Evolutionary conservation across 495 filamentous ascomycete genomes (phyloP), one percentile per base, ranked within the genome.

Genomic region (Filosporella fistucella): DNA sequence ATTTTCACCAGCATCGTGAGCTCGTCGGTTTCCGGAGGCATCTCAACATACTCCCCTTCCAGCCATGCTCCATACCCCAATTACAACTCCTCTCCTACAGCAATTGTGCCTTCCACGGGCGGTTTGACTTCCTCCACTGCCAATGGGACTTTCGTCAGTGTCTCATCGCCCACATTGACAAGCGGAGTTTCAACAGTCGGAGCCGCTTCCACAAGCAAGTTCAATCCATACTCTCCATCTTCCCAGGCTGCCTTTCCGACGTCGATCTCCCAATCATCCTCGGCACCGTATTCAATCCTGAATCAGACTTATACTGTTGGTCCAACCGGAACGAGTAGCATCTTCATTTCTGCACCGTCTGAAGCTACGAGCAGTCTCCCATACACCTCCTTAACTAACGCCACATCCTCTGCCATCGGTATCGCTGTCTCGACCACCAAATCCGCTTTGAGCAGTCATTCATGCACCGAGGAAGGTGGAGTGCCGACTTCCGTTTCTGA

Each of bases 61-160:
- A n/a, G n/a, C n/a, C n/a, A n/a, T n/a, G n/a, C n/a, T 23, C 43
- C 30, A 23, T 49, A 49, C 18, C 36, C 46, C 4, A 36, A 35
- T 21, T 46, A 23, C 14, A 49, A 49, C 25, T 16, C 30, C 4
- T 40, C 33, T 13, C 14, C n/a, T 9, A 14, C 20, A 4, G 18
- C 16, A 18, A 24, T 30, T 22, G 24, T 21, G 26, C 11, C 7
- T 21, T 10, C n/a, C 14, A 34, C 42, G 9, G 29, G 16, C 13
- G 42, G 42, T 14, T 35, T 21, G 4, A 21, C 20, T 20, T 34
- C 28, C 30, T 13, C 26, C 30, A 30, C 16, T 32, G 24, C 20
- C 6, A 34, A 42, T 10, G 48, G 43, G 1, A 42, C 45, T 13
- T 30, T 39, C 22, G 37, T 5, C 22, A 13, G 23, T 16, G 29